Evolutionary conservation across 441 rosid genomes (phyloP).

Genomic region (Rhodomyrtus psidioides): DNA sequence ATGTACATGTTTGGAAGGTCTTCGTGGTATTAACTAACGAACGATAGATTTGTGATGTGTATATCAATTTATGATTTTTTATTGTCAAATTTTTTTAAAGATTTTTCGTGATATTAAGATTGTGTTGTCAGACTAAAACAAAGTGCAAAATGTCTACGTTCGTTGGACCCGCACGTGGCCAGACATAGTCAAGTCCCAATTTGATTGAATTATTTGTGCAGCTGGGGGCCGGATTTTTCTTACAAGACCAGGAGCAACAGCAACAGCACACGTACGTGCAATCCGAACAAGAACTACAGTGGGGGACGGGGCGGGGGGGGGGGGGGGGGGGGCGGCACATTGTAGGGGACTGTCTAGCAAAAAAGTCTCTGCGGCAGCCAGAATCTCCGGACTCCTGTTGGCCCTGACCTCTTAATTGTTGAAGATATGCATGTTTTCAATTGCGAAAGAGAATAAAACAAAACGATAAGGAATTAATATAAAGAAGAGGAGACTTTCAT

Average conservation of each 20-base stretch:
- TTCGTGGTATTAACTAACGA: fast-evolving
- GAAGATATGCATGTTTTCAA: neutral
- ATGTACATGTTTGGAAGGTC: no score
- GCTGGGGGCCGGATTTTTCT: neutral
- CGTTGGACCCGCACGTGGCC: neutral
- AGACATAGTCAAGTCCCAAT: neutral
- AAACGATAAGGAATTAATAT: neutral
- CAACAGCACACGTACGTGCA: neutral
- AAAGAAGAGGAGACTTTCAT: neutral
- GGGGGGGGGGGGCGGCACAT: neutral
- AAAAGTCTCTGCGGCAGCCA: neutral
- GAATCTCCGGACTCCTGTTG: neutral
- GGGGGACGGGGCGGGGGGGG: no score
- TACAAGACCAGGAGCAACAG: neutral
- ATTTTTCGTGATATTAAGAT: fast-evolving
- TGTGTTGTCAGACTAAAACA: neutral
- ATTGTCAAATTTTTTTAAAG: no score
- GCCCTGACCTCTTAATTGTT: neutral
- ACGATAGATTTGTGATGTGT: no score
- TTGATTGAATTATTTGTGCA: neutral
- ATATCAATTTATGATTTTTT: no score
- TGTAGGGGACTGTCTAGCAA: neutral
- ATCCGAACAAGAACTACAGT: neutral
- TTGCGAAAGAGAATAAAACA: neutral
- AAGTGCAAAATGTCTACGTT: neutral